These are phyloP conservation scores for Pythium biforme DNA, from an alignment of 352 stramenopile species.

Conservation along the genomic window DNA sequence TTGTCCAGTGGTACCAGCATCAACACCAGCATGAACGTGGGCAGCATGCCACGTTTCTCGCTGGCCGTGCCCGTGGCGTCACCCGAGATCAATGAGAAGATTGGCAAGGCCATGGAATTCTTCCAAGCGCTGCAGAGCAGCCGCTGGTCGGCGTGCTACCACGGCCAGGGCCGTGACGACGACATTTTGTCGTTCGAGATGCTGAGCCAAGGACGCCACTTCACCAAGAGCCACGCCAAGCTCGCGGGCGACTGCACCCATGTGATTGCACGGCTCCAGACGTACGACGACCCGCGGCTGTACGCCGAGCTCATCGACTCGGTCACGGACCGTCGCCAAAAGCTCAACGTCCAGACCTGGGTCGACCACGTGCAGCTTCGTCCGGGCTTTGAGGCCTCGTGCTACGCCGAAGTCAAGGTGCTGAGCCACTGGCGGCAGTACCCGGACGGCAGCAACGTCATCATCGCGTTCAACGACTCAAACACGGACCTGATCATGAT, in stretches of 20 bases:
- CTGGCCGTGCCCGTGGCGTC: conserved; percentile 36
- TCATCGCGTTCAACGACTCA: conserved; percentile 32
- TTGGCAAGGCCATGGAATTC: conserved; percentile 57
- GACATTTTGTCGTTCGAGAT: conserved; percentile 39
- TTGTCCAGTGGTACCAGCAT: background rate
- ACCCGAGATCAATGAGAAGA: conserved; percentile 53
- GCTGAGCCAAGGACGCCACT: conserved; percentile 32
- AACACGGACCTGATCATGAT: conserved; percentile 22
- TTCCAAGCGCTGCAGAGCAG: conserved; percentile 65
- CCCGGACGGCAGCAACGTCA: conserved; percentile 30
- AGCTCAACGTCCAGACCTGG: conserved; percentile 54
- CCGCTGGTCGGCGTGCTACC: conserved; percentile 33
- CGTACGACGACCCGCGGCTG: conserved; percentile 50
- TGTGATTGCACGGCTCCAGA: conserved; percentile 37
- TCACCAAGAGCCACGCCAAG: conserved; percentile 57
- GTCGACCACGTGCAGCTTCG: conserved; percentile 22
- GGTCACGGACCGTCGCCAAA: conserved; percentile 34
- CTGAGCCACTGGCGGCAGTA: conserved; percentile 36
- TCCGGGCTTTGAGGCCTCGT: conserved; percentile 7
- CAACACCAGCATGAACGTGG: conserved; percentile 1
- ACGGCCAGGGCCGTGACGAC: conserved; percentile 16
- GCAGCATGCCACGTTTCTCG: conserved; percentile 31
- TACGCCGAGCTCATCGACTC: conserved; percentile 53
- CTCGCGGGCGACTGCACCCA: conserved; percentile 38
- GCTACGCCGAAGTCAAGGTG: conserved; percentile 22